Conservation (phyloP, 345 rosid genomes). For the Rubroshorea leprosula region DNA sequence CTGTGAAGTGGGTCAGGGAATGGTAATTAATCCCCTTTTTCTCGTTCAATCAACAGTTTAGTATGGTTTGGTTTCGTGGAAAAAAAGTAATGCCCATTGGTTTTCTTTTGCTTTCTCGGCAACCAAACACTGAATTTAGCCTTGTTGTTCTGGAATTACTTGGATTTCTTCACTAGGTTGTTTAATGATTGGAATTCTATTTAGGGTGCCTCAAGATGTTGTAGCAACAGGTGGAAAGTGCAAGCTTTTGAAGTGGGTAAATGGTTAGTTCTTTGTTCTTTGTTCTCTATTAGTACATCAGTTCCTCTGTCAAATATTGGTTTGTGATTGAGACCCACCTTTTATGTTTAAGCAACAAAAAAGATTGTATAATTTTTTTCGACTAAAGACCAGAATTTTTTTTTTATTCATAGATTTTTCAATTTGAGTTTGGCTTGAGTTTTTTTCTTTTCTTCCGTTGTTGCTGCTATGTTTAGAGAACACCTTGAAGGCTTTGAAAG, state of each 20-base stretch:
- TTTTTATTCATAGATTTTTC: not conserved
- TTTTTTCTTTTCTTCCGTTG: constrained; percentile 2
- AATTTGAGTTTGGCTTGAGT: not conserved
- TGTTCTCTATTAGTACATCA: not conserved
- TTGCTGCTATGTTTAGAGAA: constrained; percentile 37
- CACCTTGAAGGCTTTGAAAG: constrained; percentile 59
- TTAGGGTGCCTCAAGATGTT: constrained; percentile 97
- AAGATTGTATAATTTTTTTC: too few species aligned
- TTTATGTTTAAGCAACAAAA: not conserved
- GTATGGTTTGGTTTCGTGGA: not conserved
- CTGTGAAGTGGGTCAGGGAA: constrained; percentile 77
- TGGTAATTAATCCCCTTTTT: constrained; percentile 40
- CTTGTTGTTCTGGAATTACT: not conserved
- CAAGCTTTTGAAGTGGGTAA: constrained; percentile 74
- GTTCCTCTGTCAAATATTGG: not conserved
- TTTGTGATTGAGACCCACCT: not conserved
- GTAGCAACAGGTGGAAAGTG: constrained; percentile 95
- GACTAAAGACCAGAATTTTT: not conserved
- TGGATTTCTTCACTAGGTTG: not conserved
- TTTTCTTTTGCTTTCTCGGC: not conserved
- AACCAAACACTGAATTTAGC: too few species aligned
- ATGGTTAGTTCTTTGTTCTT: constrained; percentile 37
- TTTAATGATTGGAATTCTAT: not conserved
- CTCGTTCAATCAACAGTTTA: not conserved
- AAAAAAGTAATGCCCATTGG: too few species aligned